These are phyloP conservation scores for Leptographium lundbergii DNA, from an alignment of 2,329 filamentous ascomycete species.

Conservation along the genomic window DNA sequence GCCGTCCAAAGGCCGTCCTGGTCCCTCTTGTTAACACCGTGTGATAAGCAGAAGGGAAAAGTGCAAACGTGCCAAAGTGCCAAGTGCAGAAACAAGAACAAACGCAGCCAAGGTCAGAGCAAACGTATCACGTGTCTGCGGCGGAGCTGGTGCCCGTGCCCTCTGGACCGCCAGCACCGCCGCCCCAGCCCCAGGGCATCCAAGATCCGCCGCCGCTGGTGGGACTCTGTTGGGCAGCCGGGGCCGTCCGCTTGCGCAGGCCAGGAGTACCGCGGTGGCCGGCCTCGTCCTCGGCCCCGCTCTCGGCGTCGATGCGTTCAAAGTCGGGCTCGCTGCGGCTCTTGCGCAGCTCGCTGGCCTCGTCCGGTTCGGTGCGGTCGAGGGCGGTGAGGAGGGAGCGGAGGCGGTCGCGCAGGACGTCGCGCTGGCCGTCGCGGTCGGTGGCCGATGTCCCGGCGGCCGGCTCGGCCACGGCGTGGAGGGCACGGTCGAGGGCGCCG, in stretches of 20 bases:
- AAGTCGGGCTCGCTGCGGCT: constrained; percentile 82
- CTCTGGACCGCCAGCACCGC: constrained; percentile 15
- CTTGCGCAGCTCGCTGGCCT: constrained; percentile 52
- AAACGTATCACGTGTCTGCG: constrained; percentile 18
- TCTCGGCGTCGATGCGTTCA: constrained; percentile 68
- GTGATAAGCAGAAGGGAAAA: too few species aligned
- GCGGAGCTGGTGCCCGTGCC: constrained; percentile 23
- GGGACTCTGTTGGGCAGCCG: not conserved
- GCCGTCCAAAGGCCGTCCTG: too few species aligned
- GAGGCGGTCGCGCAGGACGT: constrained; percentile 67
- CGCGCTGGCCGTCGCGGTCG: constrained; percentile 44
- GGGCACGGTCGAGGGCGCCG: constrained; percentile 52
- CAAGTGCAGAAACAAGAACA: too few species aligned
- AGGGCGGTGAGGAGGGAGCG: constrained; percentile 63
- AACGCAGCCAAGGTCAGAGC: too few species aligned
- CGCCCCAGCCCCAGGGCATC: constrained; percentile 37
- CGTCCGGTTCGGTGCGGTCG: constrained; percentile 32
- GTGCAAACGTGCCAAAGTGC: too few species aligned
- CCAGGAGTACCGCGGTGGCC: constrained; percentile 15
- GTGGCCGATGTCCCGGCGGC: constrained; percentile 9
- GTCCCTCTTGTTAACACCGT: too few species aligned
- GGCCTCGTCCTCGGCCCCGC: constrained; percentile 39
- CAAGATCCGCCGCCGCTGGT: constrained; percentile 24
- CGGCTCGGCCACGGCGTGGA: constrained; percentile 13
- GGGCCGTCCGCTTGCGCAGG: not conserved